Evolutionary conservation across 2,329 filamentous ascomycete genomes (phyloP).

Genomic region (Gyromitra esculenta): DNA sequence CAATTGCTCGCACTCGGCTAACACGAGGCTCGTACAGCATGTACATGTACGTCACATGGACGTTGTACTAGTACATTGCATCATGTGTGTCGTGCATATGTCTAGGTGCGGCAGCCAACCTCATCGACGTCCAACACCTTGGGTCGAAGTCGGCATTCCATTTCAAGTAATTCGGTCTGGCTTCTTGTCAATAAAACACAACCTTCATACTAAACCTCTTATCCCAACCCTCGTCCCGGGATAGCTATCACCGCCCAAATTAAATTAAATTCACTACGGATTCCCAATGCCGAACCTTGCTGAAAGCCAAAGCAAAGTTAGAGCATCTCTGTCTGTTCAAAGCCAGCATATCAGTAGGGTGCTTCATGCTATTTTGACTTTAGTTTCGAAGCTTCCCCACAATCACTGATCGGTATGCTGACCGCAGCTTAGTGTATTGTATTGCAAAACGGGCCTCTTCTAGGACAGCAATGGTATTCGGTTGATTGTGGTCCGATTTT

Average conservation of each 20-base stretch:
- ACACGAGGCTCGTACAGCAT: slow-evolving; percentile 27
- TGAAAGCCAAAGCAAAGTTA: not conserved
- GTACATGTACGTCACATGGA: slow-evolving; percentile 48
- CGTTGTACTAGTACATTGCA: slow-evolving; percentile 24
- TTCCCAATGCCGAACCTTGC: slow-evolving; percentile 14
- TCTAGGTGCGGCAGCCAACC: slow-evolving; percentile 20
- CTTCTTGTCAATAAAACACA: slow-evolving; percentile 28
- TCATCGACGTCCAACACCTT: not conserved
- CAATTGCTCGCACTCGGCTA: slow-evolving; percentile 24
- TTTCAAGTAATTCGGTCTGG: slow-evolving; percentile 42
- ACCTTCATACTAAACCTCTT: not conserved
- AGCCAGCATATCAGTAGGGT: not conserved
- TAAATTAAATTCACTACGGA: not conserved
- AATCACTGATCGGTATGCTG: slow-evolving; percentile 1
- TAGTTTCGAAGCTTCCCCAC: not conserved
- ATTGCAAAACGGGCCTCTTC: slow-evolving; percentile 1
- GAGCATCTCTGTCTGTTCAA: not conserved
- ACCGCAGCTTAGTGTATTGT: slow-evolving; percentile 14
- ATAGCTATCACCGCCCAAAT: not conserved
- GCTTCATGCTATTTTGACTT: slow-evolving; percentile 9
- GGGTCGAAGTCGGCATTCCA: slow-evolving; percentile 28
- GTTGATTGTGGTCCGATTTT: slow-evolving; percentile 16
- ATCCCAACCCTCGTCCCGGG: not conserved
- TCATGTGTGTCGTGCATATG: slow-evolving; percentile 25
- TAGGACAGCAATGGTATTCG: not conserved